phyloP scores from a whole-genome alignment of 2,329 filamentous ascomycete species.

The Colletotrichum somersetense region DNA sequence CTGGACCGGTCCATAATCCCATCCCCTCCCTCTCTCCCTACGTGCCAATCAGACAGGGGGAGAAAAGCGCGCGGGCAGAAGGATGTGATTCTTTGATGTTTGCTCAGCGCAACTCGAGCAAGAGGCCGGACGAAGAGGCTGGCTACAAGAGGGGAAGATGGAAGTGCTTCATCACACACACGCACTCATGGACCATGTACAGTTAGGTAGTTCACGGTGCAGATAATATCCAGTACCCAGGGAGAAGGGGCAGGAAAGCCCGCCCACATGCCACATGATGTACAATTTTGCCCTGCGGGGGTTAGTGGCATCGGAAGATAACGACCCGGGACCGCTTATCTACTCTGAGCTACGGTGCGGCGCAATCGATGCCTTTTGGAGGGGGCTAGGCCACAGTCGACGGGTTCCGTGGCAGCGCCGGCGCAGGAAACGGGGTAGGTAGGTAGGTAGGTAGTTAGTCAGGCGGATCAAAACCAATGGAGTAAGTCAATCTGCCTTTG shows the following conservation, averaged over 20 bases:
- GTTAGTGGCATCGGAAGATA: not conserved
- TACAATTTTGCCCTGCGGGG: too few species aligned
- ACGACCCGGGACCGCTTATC: not conserved
- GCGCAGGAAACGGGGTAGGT: not conserved
- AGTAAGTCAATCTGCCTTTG: too few species aligned
- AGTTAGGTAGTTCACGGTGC: not conserved
- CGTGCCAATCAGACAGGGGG: not conserved
- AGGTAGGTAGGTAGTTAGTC: not conserved
- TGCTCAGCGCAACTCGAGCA: not conserved
- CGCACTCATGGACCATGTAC: not conserved
- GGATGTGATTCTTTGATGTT: not conserved
- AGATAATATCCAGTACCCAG: not conserved
- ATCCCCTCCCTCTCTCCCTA: not conserved
- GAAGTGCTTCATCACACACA: not conserved
- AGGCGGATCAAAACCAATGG: too few species aligned
- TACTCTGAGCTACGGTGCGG: not conserved
- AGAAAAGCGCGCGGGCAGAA: not conserved
- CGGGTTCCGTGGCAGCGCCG: not conserved
- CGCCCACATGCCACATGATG: too few species aligned
- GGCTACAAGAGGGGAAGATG: not conserved
- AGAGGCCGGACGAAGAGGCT: not conserved
- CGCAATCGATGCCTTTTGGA: not conserved
- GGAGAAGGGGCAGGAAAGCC: too few species aligned
- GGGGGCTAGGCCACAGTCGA: not conserved
- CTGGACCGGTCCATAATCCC: not conserved